Evolutionary conservation across 768 basidiomycete genomes (phyloP).

Genomic region (Suillus placidus): DNA sequence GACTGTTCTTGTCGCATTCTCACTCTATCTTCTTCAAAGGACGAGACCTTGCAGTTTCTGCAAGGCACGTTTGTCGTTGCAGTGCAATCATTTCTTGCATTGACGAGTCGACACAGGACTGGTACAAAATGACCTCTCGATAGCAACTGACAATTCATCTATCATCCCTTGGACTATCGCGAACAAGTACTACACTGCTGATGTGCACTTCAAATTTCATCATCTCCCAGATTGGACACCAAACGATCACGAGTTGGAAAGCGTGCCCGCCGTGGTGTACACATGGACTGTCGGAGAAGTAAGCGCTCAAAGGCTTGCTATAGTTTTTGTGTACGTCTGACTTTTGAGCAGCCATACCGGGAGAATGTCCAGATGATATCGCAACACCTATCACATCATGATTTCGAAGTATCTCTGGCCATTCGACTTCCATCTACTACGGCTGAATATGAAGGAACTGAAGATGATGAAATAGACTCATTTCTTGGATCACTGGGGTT

Average conservation of each 20-base stretch:
- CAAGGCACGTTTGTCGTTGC: constrained; percentile 8
- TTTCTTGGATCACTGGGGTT: constrained; percentile 73
- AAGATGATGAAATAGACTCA: constrained; percentile 53
- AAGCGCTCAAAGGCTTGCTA: constrained; percentile 21
- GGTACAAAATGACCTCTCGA: constrained; percentile 20
- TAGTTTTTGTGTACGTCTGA: background rate
- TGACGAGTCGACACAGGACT: constrained; percentile 28
- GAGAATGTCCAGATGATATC: constrained; percentile 56
- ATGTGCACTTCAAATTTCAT: constrained; percentile 66
- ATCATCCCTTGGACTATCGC: constrained; percentile 71
- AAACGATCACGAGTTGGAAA: constrained; percentile 36
- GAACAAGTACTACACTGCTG: constrained; percentile 83
- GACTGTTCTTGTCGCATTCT: constrained; percentile 3
- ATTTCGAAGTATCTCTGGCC: constrained; percentile 74
- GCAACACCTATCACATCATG: constrained; percentile 49
- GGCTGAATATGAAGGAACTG: constrained; percentile 46
- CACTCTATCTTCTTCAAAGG: constrained; percentile 26
- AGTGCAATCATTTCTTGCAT: constrained; percentile 9
- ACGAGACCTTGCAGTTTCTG: constrained; percentile 13
- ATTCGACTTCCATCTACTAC: constrained; percentile 50
- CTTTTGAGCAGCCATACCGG: constrained; percentile 52
- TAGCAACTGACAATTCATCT: constrained; percentile 14
- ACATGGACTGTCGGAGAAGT: constrained; percentile 74
- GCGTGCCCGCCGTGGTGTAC: constrained; percentile 72
- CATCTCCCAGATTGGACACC: constrained; percentile 47